These are phyloP conservation scores for Candida easanensis DNA, from an alignment of 805 yeast species.

Conservation along the genomic window DNA sequence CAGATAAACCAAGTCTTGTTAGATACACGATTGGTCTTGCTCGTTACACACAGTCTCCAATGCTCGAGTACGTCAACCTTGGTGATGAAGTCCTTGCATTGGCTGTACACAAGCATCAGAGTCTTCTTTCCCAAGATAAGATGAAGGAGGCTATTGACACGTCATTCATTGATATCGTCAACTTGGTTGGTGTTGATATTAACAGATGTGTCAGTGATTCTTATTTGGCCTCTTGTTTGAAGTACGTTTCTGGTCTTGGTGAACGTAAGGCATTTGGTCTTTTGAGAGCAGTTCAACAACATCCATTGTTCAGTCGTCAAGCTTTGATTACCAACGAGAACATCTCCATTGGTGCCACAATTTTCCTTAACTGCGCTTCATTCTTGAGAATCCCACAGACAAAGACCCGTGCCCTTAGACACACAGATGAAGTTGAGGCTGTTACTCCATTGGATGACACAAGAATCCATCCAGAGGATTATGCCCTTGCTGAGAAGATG, in stretches of 20 bases:
- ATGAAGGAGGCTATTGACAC: slow-evolving; percentile 68
- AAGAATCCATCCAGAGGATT: slow-evolving; percentile 97
- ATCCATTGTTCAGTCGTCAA: slow-evolving; percentile 67
- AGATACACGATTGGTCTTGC: slow-evolving; percentile 88
- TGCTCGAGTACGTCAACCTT: slow-evolving; percentile 81
- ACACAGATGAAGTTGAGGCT: slow-evolving; percentile 50
- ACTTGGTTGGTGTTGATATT: slow-evolving; percentile 90
- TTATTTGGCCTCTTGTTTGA: slow-evolving; percentile 68
- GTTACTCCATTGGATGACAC: slow-evolving; percentile 86
- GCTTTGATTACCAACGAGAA: slow-evolving; percentile 81
- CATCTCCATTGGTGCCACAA: slow-evolving; percentile 57
- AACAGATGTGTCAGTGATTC: slow-evolving; percentile 82
- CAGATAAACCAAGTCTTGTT: slow-evolving; percentile 77
- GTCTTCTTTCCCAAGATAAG: slow-evolving; percentile 59
- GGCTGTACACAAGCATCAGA: slow-evolving; percentile 70
- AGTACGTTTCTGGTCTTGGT: slow-evolving; percentile 87
- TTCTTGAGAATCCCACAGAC: slow-evolving; percentile 76
- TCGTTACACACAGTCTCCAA: slow-evolving; percentile 89
- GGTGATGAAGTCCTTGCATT: slow-evolving; percentile 71
- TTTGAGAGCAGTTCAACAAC: slow-evolving; percentile 70
- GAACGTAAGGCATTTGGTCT: slow-evolving; percentile 92
- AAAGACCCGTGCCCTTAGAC: slow-evolving; percentile 29
- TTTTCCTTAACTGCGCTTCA: slow-evolving; percentile 90
- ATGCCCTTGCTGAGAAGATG: slow-evolving; percentile 93
- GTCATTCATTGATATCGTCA: slow-evolving; percentile 84